Evolutionary conservation across 805 yeast genomes (phyloP).

Genomic region (Saccharomycopsis vini): DNA sequence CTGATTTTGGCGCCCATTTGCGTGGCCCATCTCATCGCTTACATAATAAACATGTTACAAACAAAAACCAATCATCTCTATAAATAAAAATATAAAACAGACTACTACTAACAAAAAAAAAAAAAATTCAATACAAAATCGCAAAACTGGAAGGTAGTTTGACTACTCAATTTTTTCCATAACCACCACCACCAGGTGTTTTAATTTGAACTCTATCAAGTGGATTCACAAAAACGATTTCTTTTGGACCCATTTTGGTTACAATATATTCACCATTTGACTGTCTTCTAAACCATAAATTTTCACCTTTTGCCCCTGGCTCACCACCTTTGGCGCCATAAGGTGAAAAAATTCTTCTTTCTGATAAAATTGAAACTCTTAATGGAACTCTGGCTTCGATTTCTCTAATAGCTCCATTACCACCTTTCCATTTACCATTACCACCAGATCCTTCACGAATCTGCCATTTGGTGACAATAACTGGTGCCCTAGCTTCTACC

Average conservation of each 20-base stretch:
- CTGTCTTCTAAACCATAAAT: slow-evolving; percentile 29
- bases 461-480: slow-evolving; percentile 36
- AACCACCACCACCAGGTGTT: slow-evolving; percentile 42
- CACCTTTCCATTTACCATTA: slow-evolving; percentile 38
- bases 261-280: slow-evolving; percentile 28
- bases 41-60: too few relatives aligned
- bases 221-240: slow-evolving; percentile 27
- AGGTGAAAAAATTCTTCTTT: slow-evolving; percentile 45
- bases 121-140: too few relatives aligned
- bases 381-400: slow-evolving; percentile 35
- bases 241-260: slow-evolving; percentile 12
- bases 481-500: slow-evolving; percentile 45
- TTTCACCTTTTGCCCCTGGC: slow-evolving; percentile 41
- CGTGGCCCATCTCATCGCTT: too few relatives aligned
- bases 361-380: slow-evolving; percentile 39
- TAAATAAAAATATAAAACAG: too few relatives aligned
- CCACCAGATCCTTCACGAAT: slow-evolving; percentile 42
- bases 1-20: too few relatives aligned
- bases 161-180: too few relatives aligned
- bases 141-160: too few relatives aligned
- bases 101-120: too few relatives aligned
- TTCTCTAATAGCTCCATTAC: slow-evolving; percentile 43
- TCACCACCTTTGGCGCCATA: slow-evolving; percentile 48
- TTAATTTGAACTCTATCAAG: slow-evolving; percentile 32
- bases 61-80: too few relatives aligned